phyloP scores from a whole-genome alignment of 2,329 filamentous ascomycete species.

The Claviceps sp. region DNA sequence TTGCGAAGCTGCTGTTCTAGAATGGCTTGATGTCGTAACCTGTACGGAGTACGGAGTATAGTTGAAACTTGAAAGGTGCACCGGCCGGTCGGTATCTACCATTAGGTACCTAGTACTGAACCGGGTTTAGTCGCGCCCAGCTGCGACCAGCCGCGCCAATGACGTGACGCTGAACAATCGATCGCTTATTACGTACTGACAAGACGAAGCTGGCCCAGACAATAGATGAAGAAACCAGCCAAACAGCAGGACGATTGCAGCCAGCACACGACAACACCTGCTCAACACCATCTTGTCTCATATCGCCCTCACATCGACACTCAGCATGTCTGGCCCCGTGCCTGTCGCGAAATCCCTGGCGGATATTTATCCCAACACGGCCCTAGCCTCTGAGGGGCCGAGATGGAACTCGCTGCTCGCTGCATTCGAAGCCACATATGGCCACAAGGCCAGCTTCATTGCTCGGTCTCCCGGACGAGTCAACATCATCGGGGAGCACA shows the following conservation, averaged over 20 bases:
- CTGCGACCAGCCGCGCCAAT: too few relatives aligned
- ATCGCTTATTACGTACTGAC: too few relatives aligned
- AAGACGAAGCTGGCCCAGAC: too few relatives aligned
- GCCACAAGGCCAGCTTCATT: slow-evolving; percentile 61
- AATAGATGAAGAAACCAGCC: too few relatives aligned
- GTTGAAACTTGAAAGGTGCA: too few relatives aligned
- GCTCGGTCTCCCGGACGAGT: slow-evolving; percentile 86
- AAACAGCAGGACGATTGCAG: not conserved
- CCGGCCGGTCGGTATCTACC: too few relatives aligned
- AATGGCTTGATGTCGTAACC: too few relatives aligned
- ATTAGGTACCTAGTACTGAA: too few relatives aligned
- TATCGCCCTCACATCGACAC: not conserved
- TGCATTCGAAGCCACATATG: slow-evolving; percentile 59
- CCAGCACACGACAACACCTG: not conserved
- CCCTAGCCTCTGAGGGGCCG: slow-evolving; percentile 49
- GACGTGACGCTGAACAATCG: too few relatives aligned
- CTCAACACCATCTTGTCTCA: not conserved
- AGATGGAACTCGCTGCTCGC: slow-evolving; percentile 65
- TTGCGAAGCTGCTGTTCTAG: too few relatives aligned
- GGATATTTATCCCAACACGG: slow-evolving; percentile 72
- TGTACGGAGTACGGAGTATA: too few relatives aligned
- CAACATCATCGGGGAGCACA: slow-evolving; percentile 98
- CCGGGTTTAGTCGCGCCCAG: too few relatives aligned
- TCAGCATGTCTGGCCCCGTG: slow-evolving; percentile 42
- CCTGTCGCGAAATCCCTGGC: slow-evolving; percentile 62